phyloP scores from a whole-genome alignment of 805 yeast species.

The Wickerhamiella kurtzmanii region DNA sequence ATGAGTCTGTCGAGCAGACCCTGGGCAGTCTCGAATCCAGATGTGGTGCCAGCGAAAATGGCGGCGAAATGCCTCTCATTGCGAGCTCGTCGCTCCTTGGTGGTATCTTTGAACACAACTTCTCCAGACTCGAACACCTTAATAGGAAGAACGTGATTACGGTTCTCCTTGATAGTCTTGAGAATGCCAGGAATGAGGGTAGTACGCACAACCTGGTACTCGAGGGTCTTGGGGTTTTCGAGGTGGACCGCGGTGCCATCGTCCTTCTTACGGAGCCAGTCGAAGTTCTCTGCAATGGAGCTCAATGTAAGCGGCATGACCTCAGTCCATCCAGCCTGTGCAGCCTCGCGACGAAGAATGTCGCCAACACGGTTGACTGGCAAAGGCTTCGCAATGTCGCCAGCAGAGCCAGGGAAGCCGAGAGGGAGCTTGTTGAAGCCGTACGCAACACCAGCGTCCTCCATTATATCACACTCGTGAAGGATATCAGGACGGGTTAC shows the following conservation, averaged over 20 bases:
- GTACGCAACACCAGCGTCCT: constrained; percentile 92
- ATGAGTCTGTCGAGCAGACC: constrained; percentile 88
- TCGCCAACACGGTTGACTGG: constrained; percentile 86
- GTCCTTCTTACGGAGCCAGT: constrained; percentile 61
- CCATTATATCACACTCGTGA: constrained; percentile 97
- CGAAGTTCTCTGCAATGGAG: constrained; percentile 94
- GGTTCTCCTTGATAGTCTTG: constrained; percentile 90
- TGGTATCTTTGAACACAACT: constrained; percentile 69
- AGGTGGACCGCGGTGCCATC: constrained; percentile 65
- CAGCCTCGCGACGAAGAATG: constrained; percentile 76
- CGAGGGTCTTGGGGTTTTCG: constrained; percentile 92
- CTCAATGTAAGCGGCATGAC: constrained; percentile 91
- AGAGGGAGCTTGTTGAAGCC: constrained; percentile 83
- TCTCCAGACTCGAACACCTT: constrained; percentile 93
- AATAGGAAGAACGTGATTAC: constrained; percentile 89
- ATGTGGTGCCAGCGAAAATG: constrained; percentile 81
- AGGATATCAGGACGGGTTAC: constrained; percentile 90
- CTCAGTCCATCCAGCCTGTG: constrained; percentile 93
- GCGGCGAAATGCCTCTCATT: constrained; percentile 95
- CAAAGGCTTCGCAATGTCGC: constrained; percentile 69
- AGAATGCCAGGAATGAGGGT: constrained; percentile 85
- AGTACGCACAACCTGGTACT: constrained; percentile 96
- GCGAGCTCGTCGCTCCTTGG: constrained; percentile 74
- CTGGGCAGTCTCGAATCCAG: constrained; percentile 89
- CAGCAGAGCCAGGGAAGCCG: constrained; percentile 66